Evolutionary conservation across 179 eudicot genomes (phyloP).

Genomic region (Carnegiea gigantea): DNA sequence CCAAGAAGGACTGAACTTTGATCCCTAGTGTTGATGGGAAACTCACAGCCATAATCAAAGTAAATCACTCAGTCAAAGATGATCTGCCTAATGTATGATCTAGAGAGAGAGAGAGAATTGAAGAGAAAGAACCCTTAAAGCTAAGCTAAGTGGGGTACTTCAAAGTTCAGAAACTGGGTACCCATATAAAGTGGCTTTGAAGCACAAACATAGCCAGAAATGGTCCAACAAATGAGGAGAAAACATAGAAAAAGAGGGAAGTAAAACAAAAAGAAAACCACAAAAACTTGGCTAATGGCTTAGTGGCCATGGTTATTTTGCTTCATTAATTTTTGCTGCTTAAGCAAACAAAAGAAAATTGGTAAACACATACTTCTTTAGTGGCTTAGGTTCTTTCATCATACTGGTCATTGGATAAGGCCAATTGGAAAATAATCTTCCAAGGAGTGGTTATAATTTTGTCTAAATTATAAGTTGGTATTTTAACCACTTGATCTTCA

Average conservation of each 20-base stretch:
- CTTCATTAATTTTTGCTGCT: neutral
- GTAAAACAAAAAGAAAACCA: neutral
- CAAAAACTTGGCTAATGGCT: neutral
- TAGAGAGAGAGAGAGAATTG: neutral
- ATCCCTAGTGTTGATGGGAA: slow-evolving; percentile 60
- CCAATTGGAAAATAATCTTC: neutral
- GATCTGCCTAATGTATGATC: neutral
- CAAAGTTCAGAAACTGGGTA: neutral
- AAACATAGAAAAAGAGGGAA: neutral
- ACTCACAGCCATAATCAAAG: slow-evolving; percentile 61
- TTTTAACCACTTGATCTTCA: neutral
- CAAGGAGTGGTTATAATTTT: neutral
- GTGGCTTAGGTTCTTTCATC: slow-evolving; percentile 1
- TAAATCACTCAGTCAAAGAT: neutral
- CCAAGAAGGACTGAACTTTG: slow-evolving; percentile 62
- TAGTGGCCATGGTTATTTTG: neutral
- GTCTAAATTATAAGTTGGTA: neutral
- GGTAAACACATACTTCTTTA: neutral
- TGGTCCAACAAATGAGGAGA: neutral
- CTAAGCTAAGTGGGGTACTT: neutral
- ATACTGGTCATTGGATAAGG: neutral
- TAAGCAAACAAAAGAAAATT: neutral
- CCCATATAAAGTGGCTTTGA: neutral
- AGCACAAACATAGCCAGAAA: neutral
- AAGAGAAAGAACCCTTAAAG: neutral